Conservation (phyloP, 768 basidiomycete genomes). For the Mycena floridula region DNA sequence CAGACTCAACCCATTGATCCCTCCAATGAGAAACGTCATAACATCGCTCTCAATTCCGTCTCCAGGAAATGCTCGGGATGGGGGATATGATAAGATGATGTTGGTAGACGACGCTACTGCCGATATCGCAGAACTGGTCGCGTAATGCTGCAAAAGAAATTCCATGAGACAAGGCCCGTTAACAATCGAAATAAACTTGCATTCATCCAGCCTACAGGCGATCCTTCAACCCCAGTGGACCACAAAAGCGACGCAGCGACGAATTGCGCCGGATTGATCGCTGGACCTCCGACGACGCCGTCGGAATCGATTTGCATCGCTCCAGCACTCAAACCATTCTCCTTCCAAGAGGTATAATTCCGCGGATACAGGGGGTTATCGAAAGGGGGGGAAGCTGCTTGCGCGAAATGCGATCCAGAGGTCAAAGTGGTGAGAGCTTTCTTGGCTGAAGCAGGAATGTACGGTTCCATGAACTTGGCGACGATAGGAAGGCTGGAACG, state of each 20-base stretch:
- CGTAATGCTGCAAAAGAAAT: constrained; percentile 13
- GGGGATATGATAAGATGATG: constrained; percentile 20
- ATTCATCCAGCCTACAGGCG: constrained; percentile 16
- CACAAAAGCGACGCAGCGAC: constrained; percentile 20
- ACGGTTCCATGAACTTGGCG: constrained; percentile 22
- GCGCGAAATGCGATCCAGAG: constrained; percentile 12
- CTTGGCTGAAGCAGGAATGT: constrained; percentile 14
- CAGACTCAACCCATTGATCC: constrained; percentile 13
- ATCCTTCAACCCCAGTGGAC: constrained; percentile 9
- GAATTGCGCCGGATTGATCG: constrained; percentile 17
- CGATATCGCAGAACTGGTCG: constrained; percentile 18
- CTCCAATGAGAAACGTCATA: constrained; percentile 22
- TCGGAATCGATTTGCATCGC: constrained; percentile 20
- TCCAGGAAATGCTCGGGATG: constrained; percentile 18
- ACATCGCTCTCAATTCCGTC: constrained; percentile 10
- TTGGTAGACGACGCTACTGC: constrained; percentile 14
- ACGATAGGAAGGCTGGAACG: constrained; percentile 14
- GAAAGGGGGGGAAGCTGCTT: constrained; percentile 23
- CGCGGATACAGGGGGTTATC: constrained; percentile 17
- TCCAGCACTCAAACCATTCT: constrained; percentile 19
- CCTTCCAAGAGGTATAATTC: constrained; percentile 24
- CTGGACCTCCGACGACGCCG: constrained; percentile 20
- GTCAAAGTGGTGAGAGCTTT: constrained; percentile 9
- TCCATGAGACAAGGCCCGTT: background rate
- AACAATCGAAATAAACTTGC: constrained; percentile 9